Conservation (phyloP, 176 grass and related monocot species). For the Themeda triandra region DNA sequence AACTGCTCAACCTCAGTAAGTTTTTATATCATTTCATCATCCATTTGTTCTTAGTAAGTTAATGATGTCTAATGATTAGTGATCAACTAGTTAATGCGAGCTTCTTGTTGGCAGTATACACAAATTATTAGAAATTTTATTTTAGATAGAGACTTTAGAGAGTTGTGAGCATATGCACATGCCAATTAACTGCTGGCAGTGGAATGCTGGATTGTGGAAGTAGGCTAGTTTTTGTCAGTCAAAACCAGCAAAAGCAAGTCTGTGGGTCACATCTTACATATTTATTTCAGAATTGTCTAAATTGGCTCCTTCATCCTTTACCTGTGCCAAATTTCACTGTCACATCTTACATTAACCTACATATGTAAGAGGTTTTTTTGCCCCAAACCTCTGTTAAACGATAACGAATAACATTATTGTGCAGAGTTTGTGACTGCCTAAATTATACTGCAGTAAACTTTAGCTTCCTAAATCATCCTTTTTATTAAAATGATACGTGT, state of each 20-base stretch:
- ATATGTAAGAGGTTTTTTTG: neutral
- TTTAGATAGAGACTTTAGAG: neutral
- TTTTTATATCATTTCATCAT: slow-evolving; percentile 19
- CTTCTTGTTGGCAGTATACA: neutral
- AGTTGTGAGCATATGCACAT: neutral
- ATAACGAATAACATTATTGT: too few relatives aligned
- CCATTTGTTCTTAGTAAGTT: neutral
- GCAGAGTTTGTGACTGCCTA: too few relatives aligned
- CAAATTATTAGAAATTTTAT: neutral
- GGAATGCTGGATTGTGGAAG: neutral
- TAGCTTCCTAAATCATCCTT: too few relatives aligned
- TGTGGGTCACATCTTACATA: neutral
- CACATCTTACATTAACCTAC: neutral
- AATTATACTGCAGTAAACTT: too few relatives aligned
- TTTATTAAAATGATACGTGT: too few relatives aligned
- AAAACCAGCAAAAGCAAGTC: neutral
- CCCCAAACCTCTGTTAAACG: too few relatives aligned
- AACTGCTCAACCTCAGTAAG: slow-evolving; percentile 91
- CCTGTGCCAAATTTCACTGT: neutral
- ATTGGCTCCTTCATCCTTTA: neutral
- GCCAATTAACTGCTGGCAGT: neutral
- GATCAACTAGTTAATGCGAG: neutral
- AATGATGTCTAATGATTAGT: neutral
- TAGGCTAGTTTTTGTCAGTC: neutral
- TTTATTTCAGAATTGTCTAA: neutral